Base-by-base conservation (phyloP, 306 rosid genomes). In the Citrullus colocynthis region DNA sequence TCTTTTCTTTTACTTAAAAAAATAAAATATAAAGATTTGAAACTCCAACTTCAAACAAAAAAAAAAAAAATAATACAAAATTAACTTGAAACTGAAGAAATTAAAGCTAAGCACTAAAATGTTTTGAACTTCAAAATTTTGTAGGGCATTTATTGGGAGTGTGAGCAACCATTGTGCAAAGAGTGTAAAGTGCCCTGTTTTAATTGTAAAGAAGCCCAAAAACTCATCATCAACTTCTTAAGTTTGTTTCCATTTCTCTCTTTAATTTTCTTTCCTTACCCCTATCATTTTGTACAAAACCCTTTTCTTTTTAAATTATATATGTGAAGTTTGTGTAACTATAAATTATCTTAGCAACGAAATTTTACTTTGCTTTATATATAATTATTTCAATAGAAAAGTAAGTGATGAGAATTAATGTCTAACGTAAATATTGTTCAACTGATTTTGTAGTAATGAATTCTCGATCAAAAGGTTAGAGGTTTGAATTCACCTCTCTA, bases 111-210 rank as follows among this genome's bases (percentile, higher is more conserved):
- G 45, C 18, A 20, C n/a, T 34, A 36, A 32, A 11, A 63, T 37
- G 24, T 39, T 9, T 57, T n/a, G 6, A 56, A 10, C 1, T 13
- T 9, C 21, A 9, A 52, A 24, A 16, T 24, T 16, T 76, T 55
- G 79, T 88, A 93, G 97, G 88, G 95, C 96, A 70, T 87, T 95
- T 11, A 92, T 92, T 30, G 98, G 98, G 75, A 95, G 98, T 28
- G 98, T 95, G 59, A 95, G 98, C 88, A 95, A 86, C 80, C 80
- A 92, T 69, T 89, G 97, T 56, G 97, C 89, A 48, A 94, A 90
- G 85, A 90, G 83, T 63, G 97, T 79, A 21, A 92, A 90, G 78
- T 95, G 98, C 75, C 97, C 96, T 0, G 87, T 92, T 7, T 78
- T 95, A 85, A 90, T 95, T 9, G 97, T 92, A 28, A 95, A 92